These are phyloP conservation scores for Plasmopara halstedii DNA, from an alignment of 352 stramenopile genomes.

Conservation along the genomic window DNA sequence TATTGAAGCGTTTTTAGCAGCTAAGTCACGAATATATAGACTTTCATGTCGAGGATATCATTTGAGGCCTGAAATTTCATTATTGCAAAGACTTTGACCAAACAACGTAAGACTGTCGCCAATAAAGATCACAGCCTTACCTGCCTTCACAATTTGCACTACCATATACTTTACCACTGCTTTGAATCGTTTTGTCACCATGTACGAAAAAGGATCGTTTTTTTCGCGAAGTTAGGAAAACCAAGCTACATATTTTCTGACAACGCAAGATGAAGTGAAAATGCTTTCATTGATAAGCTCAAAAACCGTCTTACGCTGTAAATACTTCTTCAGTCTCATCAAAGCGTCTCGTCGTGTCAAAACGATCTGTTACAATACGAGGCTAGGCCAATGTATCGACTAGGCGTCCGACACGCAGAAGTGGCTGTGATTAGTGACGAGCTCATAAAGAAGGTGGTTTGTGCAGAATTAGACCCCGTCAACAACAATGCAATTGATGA, in stretches of 20 bases:
- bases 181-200: no score
- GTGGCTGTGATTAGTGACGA: conserved; percentile 78
- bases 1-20: no score
- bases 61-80: no score
- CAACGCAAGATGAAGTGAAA: no score
- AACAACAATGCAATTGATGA: conserved; percentile 76
- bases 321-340: conserved; percentile 24
- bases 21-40: no score
- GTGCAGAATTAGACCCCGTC: conserved; percentile 44
- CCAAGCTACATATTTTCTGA: no score
- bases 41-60: no score
- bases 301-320: conserved; percentile 3
- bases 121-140: conserved; percentile 67
- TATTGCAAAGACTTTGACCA: no score
- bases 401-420: conserved; percentile 65
- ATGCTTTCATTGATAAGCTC: no score
- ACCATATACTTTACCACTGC: conserved; percentile 67
- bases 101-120: conserved; percentile 76
- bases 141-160: conserved; percentile 61
- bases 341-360: conserved; percentile 14
- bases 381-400: conserved; percentile 44
- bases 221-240: no score
- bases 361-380: neutral
- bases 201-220: no score
- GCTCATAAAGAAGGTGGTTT: conserved; percentile 59